Conservation (phyloP, 2,329 filamentous ascomycete species). For the Ascochyta rabiei region DNA sequence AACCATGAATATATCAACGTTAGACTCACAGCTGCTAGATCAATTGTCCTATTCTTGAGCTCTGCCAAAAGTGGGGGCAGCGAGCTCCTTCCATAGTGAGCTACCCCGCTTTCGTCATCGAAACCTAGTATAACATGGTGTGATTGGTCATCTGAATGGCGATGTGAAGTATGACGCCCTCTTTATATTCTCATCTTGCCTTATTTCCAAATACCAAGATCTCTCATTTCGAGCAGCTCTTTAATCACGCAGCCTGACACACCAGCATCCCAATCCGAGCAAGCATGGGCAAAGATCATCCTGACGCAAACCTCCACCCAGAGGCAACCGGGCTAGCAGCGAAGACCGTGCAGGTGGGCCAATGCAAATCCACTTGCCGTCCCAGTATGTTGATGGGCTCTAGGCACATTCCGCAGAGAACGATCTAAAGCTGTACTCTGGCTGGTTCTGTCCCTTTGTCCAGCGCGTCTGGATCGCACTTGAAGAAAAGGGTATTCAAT, state of each 20-base stretch:
- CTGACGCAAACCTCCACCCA: slow-evolving; percentile 45
- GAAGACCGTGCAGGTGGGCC: slow-evolving; percentile 36
- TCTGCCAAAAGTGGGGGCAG: slow-evolving; percentile 14
- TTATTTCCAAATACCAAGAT: neutral
- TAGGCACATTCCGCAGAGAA: slow-evolving; percentile 51
- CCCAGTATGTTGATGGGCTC: neutral
- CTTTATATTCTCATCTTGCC: neutral
- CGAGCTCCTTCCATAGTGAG: neutral
- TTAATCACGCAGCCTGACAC: neutral
- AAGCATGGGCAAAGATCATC: slow-evolving; percentile 43
- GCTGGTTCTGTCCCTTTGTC: slow-evolving; percentile 74
- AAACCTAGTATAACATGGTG: slow-evolving; percentile 13
- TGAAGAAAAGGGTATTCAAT: slow-evolving; percentile 73
- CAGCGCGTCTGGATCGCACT: slow-evolving; percentile 76
- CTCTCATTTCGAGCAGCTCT: slow-evolving; percentile 20
- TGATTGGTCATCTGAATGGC: slow-evolving; percentile 12
- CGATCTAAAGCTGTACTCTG: slow-evolving; percentile 69
- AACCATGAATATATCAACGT: too few relatives aligned
- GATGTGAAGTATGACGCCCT: neutral
- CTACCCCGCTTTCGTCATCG: slow-evolving; percentile 29
- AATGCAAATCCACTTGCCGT: too few relatives aligned
- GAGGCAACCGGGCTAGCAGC: slow-evolving; percentile 43
- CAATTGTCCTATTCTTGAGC: neutral
- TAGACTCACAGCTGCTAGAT: neutral
- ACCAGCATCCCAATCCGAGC: neutral